These are phyloP conservation scores for Isatis lusitanica DNA, from an alignment of 441 rosid genomes.

Conservation along the genomic window DNA sequence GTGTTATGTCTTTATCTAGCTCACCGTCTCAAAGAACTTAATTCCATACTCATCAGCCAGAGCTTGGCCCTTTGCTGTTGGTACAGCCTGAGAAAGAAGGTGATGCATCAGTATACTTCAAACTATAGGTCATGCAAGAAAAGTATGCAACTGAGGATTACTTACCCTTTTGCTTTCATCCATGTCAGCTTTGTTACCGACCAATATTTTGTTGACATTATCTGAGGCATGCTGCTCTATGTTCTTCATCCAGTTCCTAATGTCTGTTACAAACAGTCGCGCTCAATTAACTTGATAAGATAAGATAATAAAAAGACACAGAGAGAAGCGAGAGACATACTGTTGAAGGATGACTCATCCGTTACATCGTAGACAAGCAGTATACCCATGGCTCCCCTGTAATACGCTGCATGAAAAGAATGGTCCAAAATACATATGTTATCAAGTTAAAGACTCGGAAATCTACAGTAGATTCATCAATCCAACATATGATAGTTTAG, in stretches of 20 bases:
- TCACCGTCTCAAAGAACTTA: conserved; percentile 39
- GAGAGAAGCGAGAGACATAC: conserved; percentile 26
- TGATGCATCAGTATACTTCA: not conserved
- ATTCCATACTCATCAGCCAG: conserved; percentile 37
- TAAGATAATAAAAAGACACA: not conserved
- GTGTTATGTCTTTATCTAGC: not conserved
- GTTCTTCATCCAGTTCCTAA: conserved; percentile 54
- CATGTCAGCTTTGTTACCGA: conserved; percentile 58
- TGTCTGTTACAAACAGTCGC: conserved; percentile 28
- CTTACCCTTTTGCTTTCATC: conserved; percentile 52
- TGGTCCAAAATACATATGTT: not conserved
- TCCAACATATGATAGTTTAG: not conserved
- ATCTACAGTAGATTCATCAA: conserved; percentile 6
- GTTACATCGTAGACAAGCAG: conserved; percentile 53
- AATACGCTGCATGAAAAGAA: conserved; percentile 37
- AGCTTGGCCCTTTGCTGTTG: conserved; percentile 37
- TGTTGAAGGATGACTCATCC: conserved; percentile 51
- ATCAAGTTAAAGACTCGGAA: not conserved
- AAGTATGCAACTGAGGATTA: not conserved
- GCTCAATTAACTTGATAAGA: not conserved
- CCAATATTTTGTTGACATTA: conserved; percentile 46
- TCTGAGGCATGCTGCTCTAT: conserved; percentile 52
- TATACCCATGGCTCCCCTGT: conserved; percentile 56
- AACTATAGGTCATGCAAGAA: not conserved
- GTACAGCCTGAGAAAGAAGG: conserved; percentile 27